These are phyloP conservation scores for Solanum phureja DNA, from an alignment of 257 asterid species.

Conservation along the genomic window DNA sequence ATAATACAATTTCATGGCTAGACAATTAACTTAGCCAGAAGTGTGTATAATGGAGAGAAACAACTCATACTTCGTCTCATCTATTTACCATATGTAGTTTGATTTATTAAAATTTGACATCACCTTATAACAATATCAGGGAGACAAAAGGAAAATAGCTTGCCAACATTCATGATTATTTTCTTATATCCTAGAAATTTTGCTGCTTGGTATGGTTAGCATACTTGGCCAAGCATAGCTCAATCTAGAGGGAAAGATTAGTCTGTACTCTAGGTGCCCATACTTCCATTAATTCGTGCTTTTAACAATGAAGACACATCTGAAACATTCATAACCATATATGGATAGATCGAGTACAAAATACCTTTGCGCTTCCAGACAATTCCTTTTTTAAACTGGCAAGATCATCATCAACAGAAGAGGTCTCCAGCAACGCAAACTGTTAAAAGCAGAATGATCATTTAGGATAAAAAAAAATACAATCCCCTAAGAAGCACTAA, in stretches of 20 bases:
- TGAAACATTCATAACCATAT: background rate
- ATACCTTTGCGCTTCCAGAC: slow-evolving; percentile 64
- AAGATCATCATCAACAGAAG: slow-evolving; percentile 94
- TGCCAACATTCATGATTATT: background rate
- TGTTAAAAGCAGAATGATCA: slow-evolving; percentile 18
- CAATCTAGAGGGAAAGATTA: background rate
- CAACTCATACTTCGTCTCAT: background rate
- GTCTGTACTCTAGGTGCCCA: background rate
- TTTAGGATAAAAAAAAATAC: background rate
- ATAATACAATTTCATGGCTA: background rate
- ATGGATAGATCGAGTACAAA: background rate
- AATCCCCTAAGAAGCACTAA: background rate
- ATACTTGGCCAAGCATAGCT: background rate
- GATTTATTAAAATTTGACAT: background rate
- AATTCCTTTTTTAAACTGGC: slow-evolving; percentile 65
- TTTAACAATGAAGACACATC: background rate
- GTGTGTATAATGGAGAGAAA: background rate
- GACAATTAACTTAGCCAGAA: background rate
- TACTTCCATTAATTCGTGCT: background rate
- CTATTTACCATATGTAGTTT: background rate
- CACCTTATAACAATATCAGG: background rate
- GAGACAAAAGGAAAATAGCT: background rate
- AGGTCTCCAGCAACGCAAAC: slow-evolving; percentile 85
- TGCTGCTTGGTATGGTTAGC: background rate
- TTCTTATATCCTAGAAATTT: background rate